phyloP scores from a whole-genome alignment of 331 rosid genomes.

The Malus hybrid region DNA sequence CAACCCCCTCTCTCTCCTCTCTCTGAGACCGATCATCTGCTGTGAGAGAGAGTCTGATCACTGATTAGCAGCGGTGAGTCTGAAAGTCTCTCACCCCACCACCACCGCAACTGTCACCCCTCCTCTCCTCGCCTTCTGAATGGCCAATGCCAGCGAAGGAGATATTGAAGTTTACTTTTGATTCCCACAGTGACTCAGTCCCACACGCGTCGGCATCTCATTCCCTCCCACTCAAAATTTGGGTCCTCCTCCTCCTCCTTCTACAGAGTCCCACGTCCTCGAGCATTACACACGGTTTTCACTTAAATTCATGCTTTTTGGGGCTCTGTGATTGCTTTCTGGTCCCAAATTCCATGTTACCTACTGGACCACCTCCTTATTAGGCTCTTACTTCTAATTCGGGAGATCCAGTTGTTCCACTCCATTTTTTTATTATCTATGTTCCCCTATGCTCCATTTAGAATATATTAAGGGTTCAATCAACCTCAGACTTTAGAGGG shows the following conservation, averaged over 20 bases:
- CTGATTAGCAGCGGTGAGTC: too few species aligned
- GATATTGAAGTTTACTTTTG: neutral
- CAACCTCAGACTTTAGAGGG: too few species aligned
- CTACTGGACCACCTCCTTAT: neutral
- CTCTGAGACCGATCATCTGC: neutral
- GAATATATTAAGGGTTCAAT: too few species aligned
- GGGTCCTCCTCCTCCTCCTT: neutral
- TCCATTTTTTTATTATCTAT: neutral
- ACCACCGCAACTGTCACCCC: neutral
- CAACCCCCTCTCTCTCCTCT: neutral
- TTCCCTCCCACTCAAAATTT: neutral
- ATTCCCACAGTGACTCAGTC: conserved; percentile 4
- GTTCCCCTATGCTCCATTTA: neutral
- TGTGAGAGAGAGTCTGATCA: neutral
- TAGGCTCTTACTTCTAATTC: neutral
- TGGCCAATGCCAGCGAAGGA: conserved; percentile 12
- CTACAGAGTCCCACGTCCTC: neutral
- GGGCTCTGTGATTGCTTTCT: neutral
- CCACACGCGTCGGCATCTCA: conserved; percentile 7
- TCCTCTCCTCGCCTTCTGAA: neutral
- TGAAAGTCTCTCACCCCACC: neutral
- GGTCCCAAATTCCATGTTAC: conserved; percentile 9
- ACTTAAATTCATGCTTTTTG: neutral
- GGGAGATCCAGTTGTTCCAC: neutral
- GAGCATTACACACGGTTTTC: neutral